Evolutionary conservation across 73 alveolate species (phyloP), one percentile per base, ranked within the genome.

Genomic region (Stentor coeruleus): DNA sequence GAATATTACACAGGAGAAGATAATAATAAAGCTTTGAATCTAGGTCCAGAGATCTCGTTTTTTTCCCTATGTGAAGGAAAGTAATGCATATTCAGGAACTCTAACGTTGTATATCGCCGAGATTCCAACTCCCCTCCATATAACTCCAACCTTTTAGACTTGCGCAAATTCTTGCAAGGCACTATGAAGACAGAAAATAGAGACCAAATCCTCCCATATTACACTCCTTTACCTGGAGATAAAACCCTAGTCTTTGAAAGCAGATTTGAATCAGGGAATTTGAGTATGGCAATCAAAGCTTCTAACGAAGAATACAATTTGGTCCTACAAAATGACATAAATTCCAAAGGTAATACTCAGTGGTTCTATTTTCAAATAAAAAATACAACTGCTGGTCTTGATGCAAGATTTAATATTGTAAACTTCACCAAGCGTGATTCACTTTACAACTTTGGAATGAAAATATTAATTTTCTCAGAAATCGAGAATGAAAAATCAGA

Each of bases 231-330:
- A 41, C 60, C 91, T 38, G 81, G 82, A 35, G 98, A 97, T 89
- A 83, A 85, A 35, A 95, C 99, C 55, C 75, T 96, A 11, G 86
- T 91, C 37, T 97, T 97, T 89, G 99, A 97, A 92, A 88, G 97
- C 66, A 92, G 98, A 75, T 97, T 97, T 91, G 99, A 97, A 90
- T 85, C 98, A 38, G 99, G 99, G 31, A 97, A 97, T 90, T 87
- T 97, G 3, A 80, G 88, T 42, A 88, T 88, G 81, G 98, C 93
- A 1, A 88, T 88, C 30, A 74, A 89, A 49, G 86, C 87, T 90
- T 82, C 93, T 36, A 97, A 92, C 41, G 86, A 94, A 89, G 98
- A 96, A 81, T 97, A 97, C 85, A 97, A 97, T 86, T 86, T 97
- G 74, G 89, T 89, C 76, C 93, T 97, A 3, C 96, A 95, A 86